Conservation (phyloP, 2,329 filamentous ascomycete species). For the Calonectria pteridis region DNA sequence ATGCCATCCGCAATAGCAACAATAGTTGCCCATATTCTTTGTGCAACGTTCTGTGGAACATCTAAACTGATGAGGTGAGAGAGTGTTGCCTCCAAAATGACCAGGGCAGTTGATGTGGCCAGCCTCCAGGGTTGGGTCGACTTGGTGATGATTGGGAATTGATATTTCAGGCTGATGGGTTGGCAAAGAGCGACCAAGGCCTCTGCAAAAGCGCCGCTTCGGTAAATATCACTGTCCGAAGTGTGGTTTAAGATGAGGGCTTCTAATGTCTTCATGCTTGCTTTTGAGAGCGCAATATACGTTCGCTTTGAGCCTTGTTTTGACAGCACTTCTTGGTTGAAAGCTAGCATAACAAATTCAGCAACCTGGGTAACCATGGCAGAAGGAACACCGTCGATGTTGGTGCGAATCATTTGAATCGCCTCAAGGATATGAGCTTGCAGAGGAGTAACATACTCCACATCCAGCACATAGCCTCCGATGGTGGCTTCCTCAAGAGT, state of each 20-base stretch:
- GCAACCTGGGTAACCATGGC: conserved; percentile 78
- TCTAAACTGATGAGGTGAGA: conserved; percentile 66
- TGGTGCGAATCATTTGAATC: conserved; percentile 75
- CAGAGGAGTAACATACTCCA: conserved; percentile 79
- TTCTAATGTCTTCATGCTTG: conserved; percentile 79
- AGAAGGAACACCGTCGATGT: conserved; percentile 73
- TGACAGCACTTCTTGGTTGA: conserved; percentile 57
- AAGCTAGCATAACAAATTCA: conserved; percentile 79
- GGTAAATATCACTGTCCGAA: conserved; percentile 75
- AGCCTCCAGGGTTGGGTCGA: conserved; percentile 82
- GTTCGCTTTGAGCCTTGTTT: conserved; percentile 70
- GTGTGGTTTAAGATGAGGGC: conserved; percentile 70
- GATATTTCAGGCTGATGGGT: conserved; percentile 85
- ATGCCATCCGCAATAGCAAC: conserved; percentile 77
- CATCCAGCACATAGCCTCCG: conserved; percentile 76
- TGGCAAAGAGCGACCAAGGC: conserved; percentile 76
- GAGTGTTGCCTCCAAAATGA: conserved; percentile 76
- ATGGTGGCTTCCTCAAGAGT: conserved; percentile 79
- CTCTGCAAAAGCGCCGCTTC: conserved; percentile 73
- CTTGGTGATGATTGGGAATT: conserved; percentile 79
- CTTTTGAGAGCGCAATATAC: conserved; percentile 90
- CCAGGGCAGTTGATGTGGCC: conserved; percentile 78
- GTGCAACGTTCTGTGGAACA: conserved; percentile 59
- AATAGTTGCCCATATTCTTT: conserved; percentile 78
- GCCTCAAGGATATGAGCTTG: conserved; percentile 78